Conservation (phyloP, 768 basidiomycete species). For the Boletus rufocinnamomeus region DNA sequence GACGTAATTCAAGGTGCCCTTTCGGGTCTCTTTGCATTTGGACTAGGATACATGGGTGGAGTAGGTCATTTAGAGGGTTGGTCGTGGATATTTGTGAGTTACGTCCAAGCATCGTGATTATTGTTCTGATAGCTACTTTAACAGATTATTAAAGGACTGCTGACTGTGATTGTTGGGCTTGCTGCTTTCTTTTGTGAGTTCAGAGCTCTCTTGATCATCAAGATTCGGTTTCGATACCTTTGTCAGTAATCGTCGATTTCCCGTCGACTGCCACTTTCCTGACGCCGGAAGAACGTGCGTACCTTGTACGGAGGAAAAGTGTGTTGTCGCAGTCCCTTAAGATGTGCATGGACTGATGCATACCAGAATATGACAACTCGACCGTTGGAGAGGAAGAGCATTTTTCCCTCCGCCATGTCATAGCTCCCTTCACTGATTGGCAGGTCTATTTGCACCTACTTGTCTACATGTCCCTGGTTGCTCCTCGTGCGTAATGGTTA, state of each 20-base stretch:
- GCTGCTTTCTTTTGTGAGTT: constrained; percentile 51
- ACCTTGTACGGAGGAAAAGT: constrained; percentile 24
- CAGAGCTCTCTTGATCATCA: neutral
- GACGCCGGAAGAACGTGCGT: constrained; percentile 19
- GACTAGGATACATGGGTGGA: constrained; percentile 54
- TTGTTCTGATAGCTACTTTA: neutral
- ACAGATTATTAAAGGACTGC: constrained; percentile 43
- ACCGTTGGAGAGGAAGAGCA: neutral
- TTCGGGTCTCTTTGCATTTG: constrained; percentile 59
- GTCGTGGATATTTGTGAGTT: constrained; percentile 68
- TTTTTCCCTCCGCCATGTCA: too few relatives aligned
- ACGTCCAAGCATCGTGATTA: too few relatives aligned
- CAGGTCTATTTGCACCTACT: too few relatives aligned
- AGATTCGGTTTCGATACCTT: neutral
- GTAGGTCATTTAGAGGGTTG: constrained; percentile 50
- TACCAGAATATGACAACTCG: constrained; percentile 40
- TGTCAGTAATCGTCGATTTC: constrained; percentile 59
- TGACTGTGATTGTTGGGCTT: constrained; percentile 57
- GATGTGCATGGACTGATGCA: constrained; percentile 54
- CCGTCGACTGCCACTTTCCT: constrained; percentile 23
- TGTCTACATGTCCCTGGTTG: too few relatives aligned
- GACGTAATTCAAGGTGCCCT: constrained; percentile 44
- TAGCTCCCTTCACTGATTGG: too few relatives aligned
- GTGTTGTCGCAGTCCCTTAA: neutral
- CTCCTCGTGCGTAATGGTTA: constrained; percentile 49